These are phyloP conservation scores for Pythium pyrilobum DNA, from an alignment of 352 stramenopile genomes.

Conservation along the genomic window DNA sequence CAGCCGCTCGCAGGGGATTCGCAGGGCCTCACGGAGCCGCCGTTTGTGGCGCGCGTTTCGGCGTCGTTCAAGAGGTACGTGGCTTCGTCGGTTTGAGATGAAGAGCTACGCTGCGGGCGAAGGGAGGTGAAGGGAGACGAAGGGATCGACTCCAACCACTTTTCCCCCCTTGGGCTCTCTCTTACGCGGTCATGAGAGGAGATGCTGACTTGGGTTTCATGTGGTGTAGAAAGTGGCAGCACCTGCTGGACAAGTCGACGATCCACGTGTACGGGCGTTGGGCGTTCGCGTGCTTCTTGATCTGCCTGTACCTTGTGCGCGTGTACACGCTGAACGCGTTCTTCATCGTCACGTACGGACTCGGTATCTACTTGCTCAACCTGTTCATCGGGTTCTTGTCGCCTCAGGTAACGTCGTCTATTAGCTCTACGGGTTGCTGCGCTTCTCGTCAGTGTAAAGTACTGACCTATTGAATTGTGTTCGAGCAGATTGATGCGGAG, in stretches of 20 bases:
- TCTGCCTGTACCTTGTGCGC: conserved; percentile 92
- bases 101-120: background rate
- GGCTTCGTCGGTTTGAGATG: background rate
- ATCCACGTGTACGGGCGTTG: conserved; percentile 94
- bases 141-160: background rate
- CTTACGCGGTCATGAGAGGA: background rate
- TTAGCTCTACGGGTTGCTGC: too few relatives aligned
- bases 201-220: conserved; percentile 5
- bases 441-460: too few relatives aligned
- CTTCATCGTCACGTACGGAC: conserved; percentile 98
- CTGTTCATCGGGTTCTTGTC: conserved; percentile 99
- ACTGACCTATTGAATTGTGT: background rate
- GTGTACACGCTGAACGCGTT: conserved; percentile 93
- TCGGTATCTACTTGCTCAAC: conserved; percentile 99
- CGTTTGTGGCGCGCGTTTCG: conserved; percentile 73
- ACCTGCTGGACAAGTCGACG: conserved; percentile 97
- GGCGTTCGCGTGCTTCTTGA: conserved; percentile 79
- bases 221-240: conserved; percentile 91
- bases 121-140: background rate
- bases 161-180: background rate
- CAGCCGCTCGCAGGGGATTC: conserved; percentile 17
- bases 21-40: conserved; percentile 41
- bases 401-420: conserved; percentile 78
- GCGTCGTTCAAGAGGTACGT: conserved; percentile 75
- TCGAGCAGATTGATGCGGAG: conserved; percentile 69